Evolutionary conservation across 2,329 filamentous ascomycete genomes (phyloP), one percentile per base, ranked within the genome.

Genomic region (Beauveria sp.): DNA sequence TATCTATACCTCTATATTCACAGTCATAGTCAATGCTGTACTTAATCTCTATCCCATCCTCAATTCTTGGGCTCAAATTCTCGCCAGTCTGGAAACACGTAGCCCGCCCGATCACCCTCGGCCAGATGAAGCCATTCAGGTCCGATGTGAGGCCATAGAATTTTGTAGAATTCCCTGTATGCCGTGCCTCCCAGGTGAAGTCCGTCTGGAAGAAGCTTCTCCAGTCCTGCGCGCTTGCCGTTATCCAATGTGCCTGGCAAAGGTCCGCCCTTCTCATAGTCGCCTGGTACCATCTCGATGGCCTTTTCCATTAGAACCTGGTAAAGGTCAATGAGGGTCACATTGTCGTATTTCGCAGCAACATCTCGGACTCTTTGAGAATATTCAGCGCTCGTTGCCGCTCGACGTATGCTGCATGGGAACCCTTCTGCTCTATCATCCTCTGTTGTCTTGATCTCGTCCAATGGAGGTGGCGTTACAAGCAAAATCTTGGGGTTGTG

Each of bases 241-340:
- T 77, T 76, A 64, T 77, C 75, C 2, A 75, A 77, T 28, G 81
- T 79, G 2, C 83, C 82, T 37, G 84, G 76, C 67, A 74, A 72
- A 18, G 77, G 75, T 7, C 77, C 76, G 5, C 73, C 76, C 51
- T 73, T 74, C 50, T 83, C 76, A 59, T 85, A 80, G 69, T 86
- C 88, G 54, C 80, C 75, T 66, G 71, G 84, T 70, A 73, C 83
- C 74, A 74, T 84, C 71, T 71, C 80, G 71, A 73, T 84, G 77
- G 72, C 92, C 81, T 83, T 79, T 60, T 84, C 79, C 86, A 96
- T 90, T 67, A 97, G 81, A 0, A 84, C 85, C 63, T 84, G 82
- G 85, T 90, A 96, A 2, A 97, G 80, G 73, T 97, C 91, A 24
- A 96, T 76, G 1, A 93, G 81, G 0, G 84, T 79, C 3, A 93